These are phyloP conservation scores for Acephala macrosclerotiorum DNA, from an alignment of 2,329 filamentous ascomycete species.

Conservation along the genomic window DNA sequence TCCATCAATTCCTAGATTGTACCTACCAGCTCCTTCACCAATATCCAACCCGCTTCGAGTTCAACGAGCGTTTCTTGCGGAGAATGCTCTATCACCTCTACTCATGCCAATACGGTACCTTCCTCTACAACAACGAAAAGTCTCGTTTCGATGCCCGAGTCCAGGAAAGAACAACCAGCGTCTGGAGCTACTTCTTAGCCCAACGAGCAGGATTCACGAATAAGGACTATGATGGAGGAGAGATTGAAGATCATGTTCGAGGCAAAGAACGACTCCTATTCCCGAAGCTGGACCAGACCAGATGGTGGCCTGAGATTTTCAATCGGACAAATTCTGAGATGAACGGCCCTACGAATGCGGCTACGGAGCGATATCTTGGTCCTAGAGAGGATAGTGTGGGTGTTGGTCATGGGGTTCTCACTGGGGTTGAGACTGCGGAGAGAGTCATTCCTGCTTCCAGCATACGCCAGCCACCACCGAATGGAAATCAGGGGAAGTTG, in stretches of 20 bases:
- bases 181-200: constrained; percentile 95
- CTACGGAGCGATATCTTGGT: constrained; percentile 45
- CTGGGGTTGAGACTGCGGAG: constrained; percentile 39
- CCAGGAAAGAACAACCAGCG: constrained; percentile 78
- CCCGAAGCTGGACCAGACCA: constrained; percentile 76
- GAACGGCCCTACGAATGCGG: constrained; percentile 73
- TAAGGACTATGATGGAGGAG: constrained; percentile 73
- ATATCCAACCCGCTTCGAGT: constrained; percentile 89
- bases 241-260: constrained; percentile 78
- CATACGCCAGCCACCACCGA: constrained; percentile 41
- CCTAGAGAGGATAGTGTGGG: constrained; percentile 22
- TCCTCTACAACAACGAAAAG: constrained; percentile 94
- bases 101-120: constrained; percentile 96
- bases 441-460: constrained; percentile 28
- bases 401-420: constrained; percentile 32
- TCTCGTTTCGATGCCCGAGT: constrained; percentile 77
- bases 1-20: constrained; percentile 96
- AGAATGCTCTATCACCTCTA: constrained; percentile 92
- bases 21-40: constrained; percentile 90
- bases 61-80: constrained; percentile 91
- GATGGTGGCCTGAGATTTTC: constrained; percentile 94
- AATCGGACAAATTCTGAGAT: constrained; percentile 89
- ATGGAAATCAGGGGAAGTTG: constrained; percentile 44
- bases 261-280: constrained; percentile 87
- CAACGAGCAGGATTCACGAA: constrained; percentile 85